A percentile compares a stretch with the other conserved stretches of the same genome.
Evolutionary conservation across 129 eudicot genomes (phyloP).

Genomic region (Calendula officinalis): DNA sequence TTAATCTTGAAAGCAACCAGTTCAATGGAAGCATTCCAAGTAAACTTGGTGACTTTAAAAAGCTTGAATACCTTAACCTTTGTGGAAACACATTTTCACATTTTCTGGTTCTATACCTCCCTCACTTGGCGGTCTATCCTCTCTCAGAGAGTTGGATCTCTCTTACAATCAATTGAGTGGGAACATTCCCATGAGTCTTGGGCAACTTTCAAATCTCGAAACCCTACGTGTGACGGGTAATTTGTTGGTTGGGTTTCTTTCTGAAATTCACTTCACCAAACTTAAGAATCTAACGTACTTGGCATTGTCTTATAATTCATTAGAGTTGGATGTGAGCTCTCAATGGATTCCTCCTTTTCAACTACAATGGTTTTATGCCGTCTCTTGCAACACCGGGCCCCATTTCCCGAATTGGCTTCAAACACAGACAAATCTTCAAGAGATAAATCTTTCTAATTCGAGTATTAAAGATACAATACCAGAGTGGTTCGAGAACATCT

Average conservation of each 20-base stretch:
- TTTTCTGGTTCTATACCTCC: too few species aligned
- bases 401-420: slow-evolving; percentile 7
- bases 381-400: background rate
- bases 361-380: background rate
- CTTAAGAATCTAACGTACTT: background rate
- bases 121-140: too few species aligned
- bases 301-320: background rate
- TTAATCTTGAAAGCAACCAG: background rate
- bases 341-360: slow-evolving; percentile 28
- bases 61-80: too few species aligned
- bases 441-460: background rate
- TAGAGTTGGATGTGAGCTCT: background rate
- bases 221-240: background rate
- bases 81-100: too few species aligned
- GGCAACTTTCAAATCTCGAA: background rate
- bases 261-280: background rate
- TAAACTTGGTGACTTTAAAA: too few species aligned
- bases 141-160: too few species aligned
- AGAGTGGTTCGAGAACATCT: slow-evolving; percentile 5
- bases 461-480: slow-evolving; percentile 9
- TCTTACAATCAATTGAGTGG: background rate
- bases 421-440: background rate
- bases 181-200: background rate
- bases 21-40: too few species aligned
- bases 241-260: background rate